A percentile compares a stretch with the other conserved stretches of the same genome.
Evolutionary conservation across 108 stramenopile genomes (phyloP).

Genomic region (Skeletonema tropicum): DNA sequence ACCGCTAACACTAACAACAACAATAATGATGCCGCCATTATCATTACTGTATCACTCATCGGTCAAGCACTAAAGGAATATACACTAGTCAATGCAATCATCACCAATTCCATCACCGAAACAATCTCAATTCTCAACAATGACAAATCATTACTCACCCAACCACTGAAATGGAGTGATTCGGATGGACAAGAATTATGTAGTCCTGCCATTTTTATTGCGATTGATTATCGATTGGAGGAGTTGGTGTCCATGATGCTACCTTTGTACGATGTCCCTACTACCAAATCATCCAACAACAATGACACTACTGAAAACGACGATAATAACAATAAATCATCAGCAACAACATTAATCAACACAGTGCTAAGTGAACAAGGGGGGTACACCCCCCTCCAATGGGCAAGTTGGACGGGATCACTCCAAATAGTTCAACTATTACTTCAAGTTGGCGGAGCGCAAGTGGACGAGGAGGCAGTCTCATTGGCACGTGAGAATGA

Average conservation of each 20-base stretch:
- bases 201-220: conserved; percentile 56
- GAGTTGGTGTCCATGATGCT: conserved; percentile 45
- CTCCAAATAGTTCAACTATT: conserved; percentile 10
- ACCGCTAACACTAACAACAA: too few relatives aligned
- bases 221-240: conserved; percentile 51
- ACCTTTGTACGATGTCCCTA: not conserved
- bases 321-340: not conserved
- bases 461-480: conserved; percentile 48
- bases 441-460: conserved; percentile 22
- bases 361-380: conserved; percentile 7
- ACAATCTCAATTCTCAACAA: conserved; percentile 14
- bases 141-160: conserved; percentile 4
- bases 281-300: not conserved
- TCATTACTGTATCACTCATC: conserved; percentile 10
- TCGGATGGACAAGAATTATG: conserved; percentile 33
- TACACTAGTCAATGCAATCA: conserved; percentile 4
- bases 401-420: conserved; percentile 42
- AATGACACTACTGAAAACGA: not conserved
- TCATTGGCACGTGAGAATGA: conserved; percentile 50
- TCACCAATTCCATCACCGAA: not conserved
- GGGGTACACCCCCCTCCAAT: conserved; percentile 35
- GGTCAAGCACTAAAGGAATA: conserved; percentile 17
- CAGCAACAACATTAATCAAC: conserved; percentile 9
- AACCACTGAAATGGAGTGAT: conserved; percentile 36
- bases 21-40: conserved; percentile 13